Percentiles rank a stretch among this genome's conserved stretches.
phyloP scores from a whole-genome alignment of 495 filamentous ascomycete genomes.

The Amorphotheca resinae region DNA sequence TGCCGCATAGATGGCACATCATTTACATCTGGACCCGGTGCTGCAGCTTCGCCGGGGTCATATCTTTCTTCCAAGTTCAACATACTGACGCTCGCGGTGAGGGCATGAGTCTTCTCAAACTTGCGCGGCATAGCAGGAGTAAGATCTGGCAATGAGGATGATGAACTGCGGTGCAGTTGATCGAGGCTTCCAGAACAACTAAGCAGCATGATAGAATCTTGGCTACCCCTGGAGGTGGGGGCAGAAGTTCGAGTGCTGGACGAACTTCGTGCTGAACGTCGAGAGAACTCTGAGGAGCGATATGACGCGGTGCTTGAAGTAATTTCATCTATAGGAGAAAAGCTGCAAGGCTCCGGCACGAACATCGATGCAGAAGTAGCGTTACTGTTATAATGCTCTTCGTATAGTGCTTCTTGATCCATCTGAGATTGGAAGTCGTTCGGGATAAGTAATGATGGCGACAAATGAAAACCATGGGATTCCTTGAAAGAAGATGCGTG shows the following conservation, averaged over 20 bases:
- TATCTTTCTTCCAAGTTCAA: neutral
- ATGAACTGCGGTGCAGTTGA: slow-evolving; percentile 12
- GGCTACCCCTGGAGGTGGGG: slow-evolving; percentile 10
- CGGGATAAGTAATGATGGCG: slow-evolving; percentile 41
- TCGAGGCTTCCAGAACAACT: slow-evolving; percentile 4
- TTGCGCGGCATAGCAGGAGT: slow-evolving; percentile 8
- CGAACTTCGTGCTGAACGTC: slow-evolving; percentile 12
- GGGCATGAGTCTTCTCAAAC: neutral
- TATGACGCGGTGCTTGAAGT: slow-evolving; percentile 18
- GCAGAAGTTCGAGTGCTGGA: slow-evolving; percentile 15
- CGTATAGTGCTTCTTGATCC: slow-evolving; percentile 16
- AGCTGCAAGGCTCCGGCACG: slow-evolving; percentile 6
- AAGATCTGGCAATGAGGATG: slow-evolving; percentile 20
- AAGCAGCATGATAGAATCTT: slow-evolving; percentile 16
- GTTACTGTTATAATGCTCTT: slow-evolving; percentile 11
- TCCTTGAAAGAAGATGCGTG: slow-evolving; percentile 40
- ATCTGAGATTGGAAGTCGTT: slow-evolving; percentile 20
- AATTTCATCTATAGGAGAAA: slow-evolving; percentile 17
- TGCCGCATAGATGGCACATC: slow-evolving; percentile 6
- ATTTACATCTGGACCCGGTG: slow-evolving; percentile 1
- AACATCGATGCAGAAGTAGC: slow-evolving; percentile 9
- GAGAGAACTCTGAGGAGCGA: slow-evolving; percentile 18
- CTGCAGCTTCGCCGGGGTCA: neutral
- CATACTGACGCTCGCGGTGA: neutral
- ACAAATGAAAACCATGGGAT: slow-evolving; percentile 40